Evolutionary conservation across 208 protist species (phyloP).

Genomic region (Wallacemonas sp.): DNA sequence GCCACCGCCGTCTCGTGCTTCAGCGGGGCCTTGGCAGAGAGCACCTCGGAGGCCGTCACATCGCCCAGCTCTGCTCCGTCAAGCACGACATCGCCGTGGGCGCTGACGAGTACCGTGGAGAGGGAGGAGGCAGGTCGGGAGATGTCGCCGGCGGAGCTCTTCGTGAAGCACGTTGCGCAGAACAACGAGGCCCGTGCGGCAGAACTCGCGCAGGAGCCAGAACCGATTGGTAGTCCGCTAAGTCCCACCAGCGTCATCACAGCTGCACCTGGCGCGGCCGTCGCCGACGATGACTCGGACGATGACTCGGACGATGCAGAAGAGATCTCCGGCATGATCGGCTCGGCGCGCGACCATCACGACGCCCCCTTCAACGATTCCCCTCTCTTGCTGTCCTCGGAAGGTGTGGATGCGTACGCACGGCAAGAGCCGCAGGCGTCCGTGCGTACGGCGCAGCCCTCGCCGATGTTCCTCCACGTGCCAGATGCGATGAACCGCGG

Average conservation of each 20-base stretch:
- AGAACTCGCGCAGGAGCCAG: too few relatives aligned
- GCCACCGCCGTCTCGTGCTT: slow-evolving; percentile 7
- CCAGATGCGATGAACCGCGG: too few relatives aligned
- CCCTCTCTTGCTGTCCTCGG: too few relatives aligned
- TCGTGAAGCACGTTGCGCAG: too few relatives aligned
- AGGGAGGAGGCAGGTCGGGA: neutral
- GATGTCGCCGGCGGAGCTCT: neutral
- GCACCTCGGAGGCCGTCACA: neutral
- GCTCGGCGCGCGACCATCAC: too few relatives aligned
- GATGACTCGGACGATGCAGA: too few relatives aligned
- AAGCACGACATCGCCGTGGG: neutral
- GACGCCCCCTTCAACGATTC: too few relatives aligned
- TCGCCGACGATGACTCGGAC: neutral
- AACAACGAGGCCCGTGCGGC: neutral
- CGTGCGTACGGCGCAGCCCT: neutral
- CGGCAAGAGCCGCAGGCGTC: neutral
- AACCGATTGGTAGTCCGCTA: too few relatives aligned
- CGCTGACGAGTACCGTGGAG: neutral
- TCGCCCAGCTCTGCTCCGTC: neutral
- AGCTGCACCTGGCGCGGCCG: neutral
- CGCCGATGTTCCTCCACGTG: neutral
- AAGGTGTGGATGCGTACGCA: neutral
- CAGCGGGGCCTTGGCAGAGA: neutral
- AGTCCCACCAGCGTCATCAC: neutral
- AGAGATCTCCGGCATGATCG: too few relatives aligned